These are phyloP conservation scores for Echinosophora koreensis DNA, from an alignment of 306 rosid genomes.

Conservation along the genomic window DNA sequence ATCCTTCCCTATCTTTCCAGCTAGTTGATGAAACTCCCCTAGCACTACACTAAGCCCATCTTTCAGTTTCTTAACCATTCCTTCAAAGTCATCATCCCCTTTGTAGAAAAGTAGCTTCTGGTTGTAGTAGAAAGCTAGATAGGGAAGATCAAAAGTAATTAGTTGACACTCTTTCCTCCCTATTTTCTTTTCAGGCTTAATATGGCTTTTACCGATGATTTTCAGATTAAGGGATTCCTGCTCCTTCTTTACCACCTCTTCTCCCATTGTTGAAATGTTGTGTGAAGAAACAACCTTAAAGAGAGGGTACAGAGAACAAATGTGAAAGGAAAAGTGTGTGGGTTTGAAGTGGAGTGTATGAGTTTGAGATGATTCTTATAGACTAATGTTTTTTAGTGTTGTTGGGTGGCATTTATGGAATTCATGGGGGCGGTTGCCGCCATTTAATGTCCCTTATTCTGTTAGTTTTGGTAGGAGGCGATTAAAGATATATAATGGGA, in stretches of 20 bases:
- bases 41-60: conserved; percentile 70
- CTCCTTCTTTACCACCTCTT: conserved; percentile 49
- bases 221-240: conserved; percentile 56
- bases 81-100: conserved; percentile 59
- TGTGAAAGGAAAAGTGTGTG: not conserved
- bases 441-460: conserved; percentile 52
- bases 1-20: conserved; percentile 86
- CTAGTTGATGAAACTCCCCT: conserved; percentile 79
- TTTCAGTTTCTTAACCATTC: conserved; percentile 71
- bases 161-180: conserved; percentile 80
- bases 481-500: no score
- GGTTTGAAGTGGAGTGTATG: conserved; percentile 37
- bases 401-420: conserved; percentile 67
- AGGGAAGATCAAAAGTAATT: conserved; percentile 91
- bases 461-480: conserved; percentile 44
- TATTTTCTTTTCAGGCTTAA: conserved; percentile 65
- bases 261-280: conserved; percentile 51
- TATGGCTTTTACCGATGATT: conserved; percentile 61
- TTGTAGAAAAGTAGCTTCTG: conserved; percentile 83
- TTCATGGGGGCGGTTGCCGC: conserved; percentile 58
- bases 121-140: conserved; percentile 93
- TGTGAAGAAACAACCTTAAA: not conserved
- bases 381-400: not conserved
- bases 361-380: conserved; percentile 48
- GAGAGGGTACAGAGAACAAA: not conserved